phyloP scores from a whole-genome alignment of 2,329 filamentous ascomycete genomes.

The Grosmannia huntii region DNA sequence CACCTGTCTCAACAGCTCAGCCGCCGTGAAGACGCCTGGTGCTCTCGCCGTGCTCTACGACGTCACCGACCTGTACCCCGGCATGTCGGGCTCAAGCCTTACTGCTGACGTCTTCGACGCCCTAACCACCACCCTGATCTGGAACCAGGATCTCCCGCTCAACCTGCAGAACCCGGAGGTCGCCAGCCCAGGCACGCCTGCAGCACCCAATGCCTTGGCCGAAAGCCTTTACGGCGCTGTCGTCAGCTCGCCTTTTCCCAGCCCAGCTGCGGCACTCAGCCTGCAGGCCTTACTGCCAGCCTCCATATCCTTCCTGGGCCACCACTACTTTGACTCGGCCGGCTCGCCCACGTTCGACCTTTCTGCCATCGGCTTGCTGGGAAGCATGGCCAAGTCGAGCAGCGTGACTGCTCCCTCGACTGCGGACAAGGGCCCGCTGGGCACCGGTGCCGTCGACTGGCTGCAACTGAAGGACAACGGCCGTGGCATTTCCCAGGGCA shows the following conservation, averaged over 20 bases:
- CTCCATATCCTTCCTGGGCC: slow-evolving; percentile 37
- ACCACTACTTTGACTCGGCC: slow-evolving; percentile 51
- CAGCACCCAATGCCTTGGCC: slow-evolving; percentile 15
- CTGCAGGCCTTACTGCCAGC: slow-evolving; percentile 17
- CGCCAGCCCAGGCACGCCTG: slow-evolving; percentile 15
- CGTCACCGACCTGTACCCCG: slow-evolving; percentile 37
- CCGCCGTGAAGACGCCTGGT: slow-evolving; percentile 27
- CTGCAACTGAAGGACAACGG: slow-evolving; percentile 28
- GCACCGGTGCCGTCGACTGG: slow-evolving; percentile 43
- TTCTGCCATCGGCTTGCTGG: slow-evolving; percentile 23
- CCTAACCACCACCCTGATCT: slow-evolving; percentile 28
- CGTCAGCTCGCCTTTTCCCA: slow-evolving; percentile 31
- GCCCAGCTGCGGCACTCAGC: slow-evolving; percentile 23
- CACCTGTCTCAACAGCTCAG: slow-evolving; percentile 34
- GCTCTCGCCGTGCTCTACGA: slow-evolving; percentile 51
- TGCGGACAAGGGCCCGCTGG: slow-evolving; percentile 32
- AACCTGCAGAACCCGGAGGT: slow-evolving; percentile 24
- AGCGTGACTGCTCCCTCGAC: slow-evolving; percentile 36
- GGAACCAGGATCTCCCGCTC: slow-evolving; percentile 31
- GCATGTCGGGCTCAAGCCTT: slow-evolving; percentile 25
- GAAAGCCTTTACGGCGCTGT: slow-evolving; percentile 27
- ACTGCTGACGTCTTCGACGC: slow-evolving; percentile 22
- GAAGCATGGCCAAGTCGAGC: slow-evolving; percentile 35
- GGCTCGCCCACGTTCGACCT: slow-evolving; percentile 49
- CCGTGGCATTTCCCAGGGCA: slow-evolving; percentile 17